Evolutionary conservation across 2,329 filamentous ascomycete species (phyloP), one percentile per base, ranked within the genome.

Genomic region (Coleophoma crateriformis): DNA sequence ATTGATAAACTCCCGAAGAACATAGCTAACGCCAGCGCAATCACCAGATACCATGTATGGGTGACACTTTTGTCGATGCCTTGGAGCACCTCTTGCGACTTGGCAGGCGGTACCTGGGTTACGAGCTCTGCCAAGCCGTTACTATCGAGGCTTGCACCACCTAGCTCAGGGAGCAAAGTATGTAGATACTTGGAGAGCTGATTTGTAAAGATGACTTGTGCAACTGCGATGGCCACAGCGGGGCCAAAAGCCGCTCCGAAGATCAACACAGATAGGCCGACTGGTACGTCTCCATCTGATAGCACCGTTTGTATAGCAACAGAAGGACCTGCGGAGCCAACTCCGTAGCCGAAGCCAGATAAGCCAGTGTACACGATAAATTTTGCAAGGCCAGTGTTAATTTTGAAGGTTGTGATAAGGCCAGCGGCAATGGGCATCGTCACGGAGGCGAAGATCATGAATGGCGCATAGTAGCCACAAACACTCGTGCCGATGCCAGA

Each of bases 381-480:
- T 48, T 64, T 61, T 1, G 57, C 50, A 2, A 60, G 58, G 1
- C 58, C 49, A 7, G 66, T 68, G 46, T 64, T 54, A 15, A 64
- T 54, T 33, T 63, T 55, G 15, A 69, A 65, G 0, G 67, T 71
- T 1, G 67, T 68, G 32, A 74, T 35, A 1, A 74, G 61, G 2
- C 71, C 72, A 2, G 65, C 64, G 1, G 70, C 72, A 41, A 73
- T 61, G 7, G 67, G 68, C 34, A 55, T 50, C 12, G 63, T 39
- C 12, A 61, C 41, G 3, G 55, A 51, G 34, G 51, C 57, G 14
- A 63, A 49, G 34, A 62, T 51, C 1, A 62, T 14, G 56, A 54
- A 54, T 39, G 56, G 52, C 1, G 50, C 41, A 53, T 64, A 50
- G 63, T 67, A 57, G 56, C 61, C 62, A 1, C 50, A 54, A 54